Percentiles rank a stretch among this genome's conserved stretches.
Conservation (phyloP, 129 eudicot genomes). For the Pulicaria dysenterica region DNA sequence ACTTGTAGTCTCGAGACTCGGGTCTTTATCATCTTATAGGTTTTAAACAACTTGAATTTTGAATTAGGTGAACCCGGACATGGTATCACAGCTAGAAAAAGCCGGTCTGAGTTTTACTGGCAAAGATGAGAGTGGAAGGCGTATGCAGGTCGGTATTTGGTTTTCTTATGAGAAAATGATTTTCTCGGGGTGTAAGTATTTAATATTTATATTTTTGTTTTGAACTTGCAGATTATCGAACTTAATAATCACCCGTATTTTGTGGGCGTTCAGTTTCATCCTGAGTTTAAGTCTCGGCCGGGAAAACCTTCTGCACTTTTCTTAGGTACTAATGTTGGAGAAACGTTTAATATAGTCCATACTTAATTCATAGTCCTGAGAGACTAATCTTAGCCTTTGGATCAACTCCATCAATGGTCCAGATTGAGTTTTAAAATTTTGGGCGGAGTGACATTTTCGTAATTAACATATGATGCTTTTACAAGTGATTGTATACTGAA, state of each 20-base stretch:
- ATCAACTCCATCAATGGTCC: too few relatives aligned
- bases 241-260: conserved; percentile 72
- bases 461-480: too few relatives aligned
- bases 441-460: too few relatives aligned
- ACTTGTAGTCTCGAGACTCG: too few relatives aligned
- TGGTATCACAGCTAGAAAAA: conserved; percentile 71
- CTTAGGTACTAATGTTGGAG: conserved; percentile 53
- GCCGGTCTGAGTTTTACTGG: conserved; percentile 84
- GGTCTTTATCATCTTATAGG: not conserved
- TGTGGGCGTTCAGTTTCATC: conserved; percentile 89
- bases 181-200: not conserved
- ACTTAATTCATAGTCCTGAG: too few relatives aligned
- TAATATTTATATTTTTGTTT: not conserved
- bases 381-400: too few relatives aligned
- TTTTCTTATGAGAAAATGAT: not conserved
- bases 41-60: not conserved
- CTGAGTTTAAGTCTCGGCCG: conserved; percentile 90
- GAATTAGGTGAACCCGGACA: conserved; percentile 75
- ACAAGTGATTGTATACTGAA: too few relatives aligned
- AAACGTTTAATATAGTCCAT: too few relatives aligned
- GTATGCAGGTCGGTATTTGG: conserved; percentile 73
- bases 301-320: conserved; percentile 87
- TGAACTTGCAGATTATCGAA: conserved; percentile 65
- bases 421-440: too few relatives aligned
- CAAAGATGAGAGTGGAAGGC: conserved; percentile 83